Evolutionary conservation across 345 rosid genomes (phyloP).

Genomic region (Pelargonium nanum): DNA sequence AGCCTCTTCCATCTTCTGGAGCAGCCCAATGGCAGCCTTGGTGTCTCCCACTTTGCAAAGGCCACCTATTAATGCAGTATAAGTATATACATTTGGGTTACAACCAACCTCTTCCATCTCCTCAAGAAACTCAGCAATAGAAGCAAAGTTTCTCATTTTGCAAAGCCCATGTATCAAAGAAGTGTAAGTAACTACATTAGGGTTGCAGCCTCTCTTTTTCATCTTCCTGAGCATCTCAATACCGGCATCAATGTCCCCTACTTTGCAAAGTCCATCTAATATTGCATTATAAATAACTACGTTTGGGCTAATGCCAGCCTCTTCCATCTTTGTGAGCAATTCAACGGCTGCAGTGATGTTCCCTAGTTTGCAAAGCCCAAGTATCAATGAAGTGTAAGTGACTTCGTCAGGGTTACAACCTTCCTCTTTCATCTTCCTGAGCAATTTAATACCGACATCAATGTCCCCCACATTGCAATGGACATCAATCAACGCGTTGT

Average conservation of each 20-base stretch:
- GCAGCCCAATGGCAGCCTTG: conserved; percentile 38
- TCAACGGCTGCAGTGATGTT: conserved; percentile 63
- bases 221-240: conserved; percentile 56
- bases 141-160: conserved; percentile 33
- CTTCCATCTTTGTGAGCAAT: conserved; percentile 47
- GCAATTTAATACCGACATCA: conserved; percentile 38
- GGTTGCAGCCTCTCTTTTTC: conserved; percentile 41
- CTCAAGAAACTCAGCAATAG: conserved; percentile 34
- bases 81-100: conserved; percentile 39
- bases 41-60: conserved; percentile 45
- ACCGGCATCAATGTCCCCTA: conserved; percentile 41
- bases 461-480: conserved; percentile 46
- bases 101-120: conserved; percentile 51
- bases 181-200: conserved; percentile 56
- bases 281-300: conserved; percentile 52
- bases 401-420: conserved; percentile 48
- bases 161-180: conserved; percentile 53
- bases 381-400: conserved; percentile 54
- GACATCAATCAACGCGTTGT: conserved; percentile 52
- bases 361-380: conserved; percentile 45
- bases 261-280: conserved; percentile 56
- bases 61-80: conserved; percentile 52
- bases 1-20: conserved; percentile 50
- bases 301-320: conserved; percentile 46
- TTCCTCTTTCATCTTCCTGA: conserved; percentile 47